Base-by-base conservation (phyloP, 768 basidiomycete genomes). In the Kwoniella newhampshirensis region DNA sequence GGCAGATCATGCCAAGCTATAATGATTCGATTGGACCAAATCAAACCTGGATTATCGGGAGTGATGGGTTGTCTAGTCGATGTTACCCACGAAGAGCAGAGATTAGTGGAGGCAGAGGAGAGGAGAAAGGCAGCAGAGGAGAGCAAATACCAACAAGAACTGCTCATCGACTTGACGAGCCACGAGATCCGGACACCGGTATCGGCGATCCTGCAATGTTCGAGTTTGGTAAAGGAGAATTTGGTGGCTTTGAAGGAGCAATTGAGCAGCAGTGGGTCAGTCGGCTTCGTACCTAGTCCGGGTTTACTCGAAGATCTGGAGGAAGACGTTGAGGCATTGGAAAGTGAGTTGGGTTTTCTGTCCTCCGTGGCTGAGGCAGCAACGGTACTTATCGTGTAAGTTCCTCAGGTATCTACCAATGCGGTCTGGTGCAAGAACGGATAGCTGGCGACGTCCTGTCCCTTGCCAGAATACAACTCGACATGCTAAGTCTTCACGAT, bases 101-200 rank as follows among this genome's bases (percentile, higher is more conserved):
- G 69, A 11, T 23, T 74, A 23, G 39, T 56, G 9, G 68, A 68
- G 25, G 71, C 73, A 17, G 68, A 75, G 50, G 51, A 66, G 18
- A 21, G 64, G 35, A 55, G 68, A 43, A 32, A 57, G 20, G 68
- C 74, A 46, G 74, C 74, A 4, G 74, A 75, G 42, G 72, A 69
- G 36, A 63, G 60, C 40, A 68, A 68, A 44, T 64, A 68, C 43
- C 75, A 75, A 57, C 75, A 77, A 45, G 77, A 78, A 39, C 60
- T 77, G 15, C 57, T 77, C 40, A 74, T 78, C 54, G 77, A 78
- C 45, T 51, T 76, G 5, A 76, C 75, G 21, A 68, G 64, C 26
- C 75, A 77, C 59, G 75, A 76, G 61, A 71, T 78, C 37, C 52
- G 75, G 17, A 75, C 71, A 35, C 72, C 75, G 1, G 70, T 78